Conservation (phyloP, 2,329 filamentous ascomycete genomes). For the Colletotrichum sidae region DNA sequence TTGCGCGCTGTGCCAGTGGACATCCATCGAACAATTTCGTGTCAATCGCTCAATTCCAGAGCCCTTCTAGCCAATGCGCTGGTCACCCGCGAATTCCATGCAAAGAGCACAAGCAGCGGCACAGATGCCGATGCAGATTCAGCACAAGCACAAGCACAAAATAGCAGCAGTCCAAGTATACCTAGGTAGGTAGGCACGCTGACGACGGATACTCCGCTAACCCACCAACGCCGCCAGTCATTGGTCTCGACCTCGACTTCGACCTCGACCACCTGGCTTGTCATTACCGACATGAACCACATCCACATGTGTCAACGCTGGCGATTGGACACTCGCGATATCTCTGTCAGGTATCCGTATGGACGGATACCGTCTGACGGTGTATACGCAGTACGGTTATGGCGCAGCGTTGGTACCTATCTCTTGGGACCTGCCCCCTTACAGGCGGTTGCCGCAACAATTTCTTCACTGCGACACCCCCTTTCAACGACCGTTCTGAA, state of each 20-base stretch:
- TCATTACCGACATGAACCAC: constrained; percentile 35
- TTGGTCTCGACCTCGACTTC: background rate
- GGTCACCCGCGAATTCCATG: constrained; percentile 12
- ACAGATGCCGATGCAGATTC: background rate
- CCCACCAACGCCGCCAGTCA: background rate
- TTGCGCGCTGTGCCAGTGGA: constrained; percentile 17
- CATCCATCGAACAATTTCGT: constrained; percentile 14
- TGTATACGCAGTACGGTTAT: constrained; percentile 14
- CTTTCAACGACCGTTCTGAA: too few species aligned
- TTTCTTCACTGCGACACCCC: background rate
- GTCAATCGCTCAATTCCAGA: constrained; percentile 22
- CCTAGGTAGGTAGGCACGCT: too few species aligned
- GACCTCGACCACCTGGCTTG: background rate
- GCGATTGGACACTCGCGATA: too few species aligned
- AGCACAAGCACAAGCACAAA: constrained; percentile 1
- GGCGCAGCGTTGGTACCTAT: constrained; percentile 22
- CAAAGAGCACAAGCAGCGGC: constrained; percentile 27
- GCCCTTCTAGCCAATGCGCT: constrained; percentile 29
- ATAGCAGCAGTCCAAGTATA: too few species aligned
- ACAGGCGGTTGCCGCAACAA: constrained; percentile 34
- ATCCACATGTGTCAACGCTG: background rate
- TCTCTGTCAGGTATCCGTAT: too few species aligned
- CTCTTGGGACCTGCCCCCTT: constrained; percentile 22
- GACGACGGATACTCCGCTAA: too few species aligned
- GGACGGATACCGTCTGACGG: constrained; percentile 12